Base-by-base conservation (phyloP, 371 early-diverging fungal species). In the Mortierella sp. region DNA sequence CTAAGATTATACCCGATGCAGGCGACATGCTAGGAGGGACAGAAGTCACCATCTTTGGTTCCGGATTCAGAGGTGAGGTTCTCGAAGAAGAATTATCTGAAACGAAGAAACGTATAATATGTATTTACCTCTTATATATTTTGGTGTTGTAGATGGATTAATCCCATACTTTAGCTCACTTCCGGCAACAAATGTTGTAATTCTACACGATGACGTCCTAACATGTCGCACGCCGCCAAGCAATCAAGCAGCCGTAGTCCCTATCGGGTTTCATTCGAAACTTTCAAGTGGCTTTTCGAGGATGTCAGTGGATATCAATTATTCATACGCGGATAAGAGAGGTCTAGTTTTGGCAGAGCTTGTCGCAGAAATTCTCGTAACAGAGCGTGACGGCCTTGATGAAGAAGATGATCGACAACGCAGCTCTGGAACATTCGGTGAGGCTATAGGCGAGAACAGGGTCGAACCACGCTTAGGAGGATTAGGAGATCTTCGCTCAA, bases 1-100 rank as follows among this genome's bases (percentile, higher is more conserved):
- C 40, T 1, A 71, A 58, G 61, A 80, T 80, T 33, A 80, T 80
- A 22, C 81, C 81, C 1, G 81, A 74, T 41, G 71, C 60, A 3
- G 81, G 81, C 2, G 81, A 80, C 41, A 80, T 80, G 81, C 60
- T 80, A 9, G 81, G 81, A 16, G 81, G 81, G 62, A 80, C 81
- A 4, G 81, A 80, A 36, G 68, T 80, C 3, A 80, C 81, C 15
- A 65, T 80, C 48, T 74, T 80, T 75, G 81, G 81, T 19, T 71
- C 75, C 10, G 81, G 81, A 40, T 80, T 80, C 57, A 50, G 72
- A 72, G 62, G 81, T 80, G n/a, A 79, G 57, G 47, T 8, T 40
- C 15, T 22, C 50, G 21, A 50, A 50, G 50, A 16, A 4, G n/a
- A n/a, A 50, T 50, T n/a, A 16, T 16, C 2, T 50, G 7, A 3